phyloP scores from a whole-genome alignment of 345 rosid genomes.

The Carallia brachiata region DNA sequence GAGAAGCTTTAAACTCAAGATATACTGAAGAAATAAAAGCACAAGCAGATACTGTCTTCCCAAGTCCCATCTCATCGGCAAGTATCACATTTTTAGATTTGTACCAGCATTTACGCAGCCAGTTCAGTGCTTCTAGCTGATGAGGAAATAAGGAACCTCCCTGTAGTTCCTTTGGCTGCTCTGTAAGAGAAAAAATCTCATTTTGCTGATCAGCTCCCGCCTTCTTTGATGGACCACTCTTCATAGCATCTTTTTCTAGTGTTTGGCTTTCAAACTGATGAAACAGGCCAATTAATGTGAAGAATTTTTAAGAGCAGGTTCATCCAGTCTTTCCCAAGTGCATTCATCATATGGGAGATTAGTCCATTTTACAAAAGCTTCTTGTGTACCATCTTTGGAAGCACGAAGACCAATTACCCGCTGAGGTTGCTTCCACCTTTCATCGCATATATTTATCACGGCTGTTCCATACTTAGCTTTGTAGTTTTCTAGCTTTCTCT shows the following conservation, averaged over 20 bases:
- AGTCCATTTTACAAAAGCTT: constrained; percentile 95
- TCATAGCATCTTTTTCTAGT: constrained; percentile 52
- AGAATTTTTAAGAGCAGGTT: constrained; percentile 58
- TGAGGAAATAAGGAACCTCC: constrained; percentile 98
- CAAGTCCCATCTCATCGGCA: constrained; percentile 99
- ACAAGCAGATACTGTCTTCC: constrained; percentile 93
- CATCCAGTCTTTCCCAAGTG: constrained; percentile 96
- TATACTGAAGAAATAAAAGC: constrained; percentile 90
- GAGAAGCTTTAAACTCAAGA: constrained; percentile 88
- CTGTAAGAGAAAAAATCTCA: constrained; percentile 67
- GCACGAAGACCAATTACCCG: constrained; percentile 68
- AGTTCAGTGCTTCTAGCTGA: constrained; percentile 98
- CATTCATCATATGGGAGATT: constrained; percentile 98
- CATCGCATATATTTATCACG: constrained; percentile 90
- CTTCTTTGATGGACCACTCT: constrained; percentile 37
- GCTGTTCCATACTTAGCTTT: constrained; percentile 90
- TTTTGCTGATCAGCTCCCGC: constrained; percentile 54
- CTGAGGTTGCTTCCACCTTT: constrained; percentile 96
- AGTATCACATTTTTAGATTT: constrained; percentile 94
- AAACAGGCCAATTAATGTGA: constrained; percentile 63
- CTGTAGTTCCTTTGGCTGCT: constrained; percentile 85
- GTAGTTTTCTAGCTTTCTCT: constrained; percentile 95
- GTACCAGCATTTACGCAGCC: constrained; percentile 98
- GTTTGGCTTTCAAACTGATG: constrained; percentile 65
- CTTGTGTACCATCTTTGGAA: constrained; percentile 52